Conservation (phyloP, 2,329 filamentous ascomycete genomes). For the Thermoascus crustaceus region DNA sequence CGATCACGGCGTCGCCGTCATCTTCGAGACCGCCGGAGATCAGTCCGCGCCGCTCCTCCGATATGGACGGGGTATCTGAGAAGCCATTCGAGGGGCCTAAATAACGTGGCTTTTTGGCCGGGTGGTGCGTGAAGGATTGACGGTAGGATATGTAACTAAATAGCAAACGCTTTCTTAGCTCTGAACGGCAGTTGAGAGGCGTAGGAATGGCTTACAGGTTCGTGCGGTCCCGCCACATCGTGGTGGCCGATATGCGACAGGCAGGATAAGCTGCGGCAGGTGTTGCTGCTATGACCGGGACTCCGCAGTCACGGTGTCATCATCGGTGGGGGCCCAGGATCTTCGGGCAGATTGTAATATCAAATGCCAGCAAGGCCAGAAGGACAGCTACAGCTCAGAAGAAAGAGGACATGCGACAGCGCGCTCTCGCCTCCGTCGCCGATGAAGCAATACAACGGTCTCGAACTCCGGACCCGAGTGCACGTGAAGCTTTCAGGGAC, state of each 20-base stretch:
- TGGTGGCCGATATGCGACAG: slow-evolving; percentile 44
- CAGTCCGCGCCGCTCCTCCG: slow-evolving; percentile 69
- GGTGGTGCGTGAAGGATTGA: slow-evolving; percentile 95
- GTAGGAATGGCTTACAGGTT: slow-evolving; percentile 64
- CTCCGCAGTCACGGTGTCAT: slow-evolving; percentile 3
- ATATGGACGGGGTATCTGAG: slow-evolving; percentile 51
- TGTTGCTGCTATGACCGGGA: slow-evolving; percentile 1
- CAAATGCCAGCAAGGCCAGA: too few species aligned
- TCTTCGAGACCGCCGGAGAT: slow-evolving; percentile 66
- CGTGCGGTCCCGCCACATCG: slow-evolving; percentile 98
- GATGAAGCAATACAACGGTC: too few species aligned
- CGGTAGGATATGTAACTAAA: slow-evolving; percentile 94
- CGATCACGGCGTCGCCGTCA: slow-evolving; percentile 89
- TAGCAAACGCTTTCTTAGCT: slow-evolving; percentile 12
- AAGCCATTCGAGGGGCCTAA: slow-evolving; percentile 52
- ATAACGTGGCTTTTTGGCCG: slow-evolving; percentile 73
- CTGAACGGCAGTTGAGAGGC: slow-evolving; percentile 10
- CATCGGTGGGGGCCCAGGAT: background rate
- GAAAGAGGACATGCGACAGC: too few species aligned
- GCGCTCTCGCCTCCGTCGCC: too few species aligned
- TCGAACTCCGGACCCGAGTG: too few species aligned
- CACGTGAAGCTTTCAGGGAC: too few species aligned
- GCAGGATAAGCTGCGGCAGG: slow-evolving; percentile 5
- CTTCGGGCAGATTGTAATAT: background rate
- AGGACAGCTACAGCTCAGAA: too few species aligned